Percentiles rank a stretch among this genome's conserved stretches.
phyloP scores from a whole-genome alignment of 2,329 filamentous ascomycete genomes.

The Talaromyces sp. region DNA sequence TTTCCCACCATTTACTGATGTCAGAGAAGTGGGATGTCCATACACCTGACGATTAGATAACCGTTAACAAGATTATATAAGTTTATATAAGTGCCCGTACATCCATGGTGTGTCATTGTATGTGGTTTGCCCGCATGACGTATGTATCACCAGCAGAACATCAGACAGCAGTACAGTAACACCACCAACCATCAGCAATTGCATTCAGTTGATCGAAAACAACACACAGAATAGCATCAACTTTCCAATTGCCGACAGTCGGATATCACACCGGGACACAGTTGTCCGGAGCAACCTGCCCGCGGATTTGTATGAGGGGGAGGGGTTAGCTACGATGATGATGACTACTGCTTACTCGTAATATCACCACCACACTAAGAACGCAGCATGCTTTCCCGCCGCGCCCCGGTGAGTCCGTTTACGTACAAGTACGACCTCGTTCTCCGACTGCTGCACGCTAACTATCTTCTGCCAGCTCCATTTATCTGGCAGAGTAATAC shows the following conservation, averaged over 20 bases:
- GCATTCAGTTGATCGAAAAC: background rate
- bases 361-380: background rate
- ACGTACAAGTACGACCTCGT: background rate
- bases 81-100: too few relatives aligned
- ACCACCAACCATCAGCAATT: background rate
- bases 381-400: background rate
- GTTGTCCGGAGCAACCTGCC: slow-evolving; percentile 11
- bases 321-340: background rate
- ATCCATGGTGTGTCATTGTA: too few relatives aligned
- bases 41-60: background rate
- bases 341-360: background rate
- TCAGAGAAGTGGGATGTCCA: background rate
- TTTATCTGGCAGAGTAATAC: too few relatives aligned
- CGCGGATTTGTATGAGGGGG: slow-evolving; percentile 4
- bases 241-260: background rate
- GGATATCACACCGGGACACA: slow-evolving; percentile 12
- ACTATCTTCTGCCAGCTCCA: too few relatives aligned
- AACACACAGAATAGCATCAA: background rate
- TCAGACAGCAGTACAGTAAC: background rate
- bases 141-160: background rate
- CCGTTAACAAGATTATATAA: background rate
- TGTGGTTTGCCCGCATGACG: background rate
- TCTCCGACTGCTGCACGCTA: too few relatives aligned
- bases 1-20: background rate
- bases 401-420: background rate